Evolutionary conservation across 2,329 filamentous ascomycete species (phyloP), one percentile per base, ranked within the genome.

Genomic region (Alternaria triticina): DNA sequence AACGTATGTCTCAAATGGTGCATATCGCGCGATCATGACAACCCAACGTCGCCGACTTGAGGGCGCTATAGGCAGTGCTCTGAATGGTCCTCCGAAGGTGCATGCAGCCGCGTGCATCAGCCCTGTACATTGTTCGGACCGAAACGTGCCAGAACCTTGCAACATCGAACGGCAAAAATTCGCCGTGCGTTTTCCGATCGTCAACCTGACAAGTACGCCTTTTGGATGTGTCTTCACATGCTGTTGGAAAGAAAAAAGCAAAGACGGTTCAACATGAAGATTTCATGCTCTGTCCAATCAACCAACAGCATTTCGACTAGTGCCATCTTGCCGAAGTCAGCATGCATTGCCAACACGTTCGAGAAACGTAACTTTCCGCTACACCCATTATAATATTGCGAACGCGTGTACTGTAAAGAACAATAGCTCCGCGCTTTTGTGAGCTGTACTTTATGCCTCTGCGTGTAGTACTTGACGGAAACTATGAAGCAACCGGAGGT

Each of bases 41-140:
- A 54, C 59, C 47, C 56, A 51, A 57, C 52, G n/a, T 62, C 30
- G 59, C 54, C 56, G 54, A 58, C 47, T 25, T 33, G 12, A 43
- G 49, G 61, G 66, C 66, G 66, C 64, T 66, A 67, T 56, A 67
- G 27, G 40, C 49, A n/a, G 30, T 60, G 49, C 43, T 61, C 56
- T 67, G 64, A 68, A 68, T 65, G 66, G 64, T 43, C 56, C 27
- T 27, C 15, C 47, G 20, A 56, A 44, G 27, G 13, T 54, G 25
- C 36, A 52, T 61, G 54, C 50, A 61, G 33, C 58, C 57, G 59
- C 27, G 36, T 40, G 57, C 36, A 51, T 33, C 40, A 58, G 30
- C 46, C 46, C 36, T 59, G 56, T 43, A 57, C 40, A 27, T 25
- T 44, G 50, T 23, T 64, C 60, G 63, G 58, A 22, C 52, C 63